phyloP scores from a whole-genome alignment of 2,329 filamentous ascomycete species.

The Ramichloridium luteum region DNA sequence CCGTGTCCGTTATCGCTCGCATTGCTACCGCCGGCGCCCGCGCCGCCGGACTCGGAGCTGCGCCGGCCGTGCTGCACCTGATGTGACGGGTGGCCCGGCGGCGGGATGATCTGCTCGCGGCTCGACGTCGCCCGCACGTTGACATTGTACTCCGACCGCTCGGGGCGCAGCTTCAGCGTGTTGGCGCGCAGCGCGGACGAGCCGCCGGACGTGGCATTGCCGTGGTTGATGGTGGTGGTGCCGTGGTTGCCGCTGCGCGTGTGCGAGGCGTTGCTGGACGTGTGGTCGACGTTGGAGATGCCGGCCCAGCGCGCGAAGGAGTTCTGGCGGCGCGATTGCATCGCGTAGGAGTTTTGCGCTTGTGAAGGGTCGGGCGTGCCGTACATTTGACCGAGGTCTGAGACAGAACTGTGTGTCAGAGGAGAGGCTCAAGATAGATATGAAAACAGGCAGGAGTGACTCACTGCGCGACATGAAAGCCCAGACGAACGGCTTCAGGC shows the following conservation, averaged over 20 bases:
- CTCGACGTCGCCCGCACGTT: background rate
- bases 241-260: background rate
- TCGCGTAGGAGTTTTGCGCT: background rate
- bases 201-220: background rate
- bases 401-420: background rate
- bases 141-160: background rate
- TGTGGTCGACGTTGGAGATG: background rate
- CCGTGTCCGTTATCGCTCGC: background rate
- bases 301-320: no score
- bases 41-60: no score
- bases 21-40: background rate
- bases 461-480: slow-evolving; percentile 14
- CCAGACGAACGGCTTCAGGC: slow-evolving; percentile 16
- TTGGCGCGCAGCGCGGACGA: background rate
- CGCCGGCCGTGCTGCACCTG: background rate
- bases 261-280: background rate
- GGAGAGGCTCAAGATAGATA: background rate
- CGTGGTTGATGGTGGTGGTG: background rate
- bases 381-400: slow-evolving; percentile 13
- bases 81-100: background rate
- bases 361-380: slow-evolving; percentile 3
- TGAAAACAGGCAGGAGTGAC: background rate
- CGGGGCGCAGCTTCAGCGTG: background rate
- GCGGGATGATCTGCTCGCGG: slow-evolving; percentile 1
- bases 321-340: background rate